Percentiles rank a stretch among this genome's conserved stretches.
phyloP scores from a whole-genome alignment of 2,329 filamentous ascomycete genomes.

The Neonectria sp. region DNA sequence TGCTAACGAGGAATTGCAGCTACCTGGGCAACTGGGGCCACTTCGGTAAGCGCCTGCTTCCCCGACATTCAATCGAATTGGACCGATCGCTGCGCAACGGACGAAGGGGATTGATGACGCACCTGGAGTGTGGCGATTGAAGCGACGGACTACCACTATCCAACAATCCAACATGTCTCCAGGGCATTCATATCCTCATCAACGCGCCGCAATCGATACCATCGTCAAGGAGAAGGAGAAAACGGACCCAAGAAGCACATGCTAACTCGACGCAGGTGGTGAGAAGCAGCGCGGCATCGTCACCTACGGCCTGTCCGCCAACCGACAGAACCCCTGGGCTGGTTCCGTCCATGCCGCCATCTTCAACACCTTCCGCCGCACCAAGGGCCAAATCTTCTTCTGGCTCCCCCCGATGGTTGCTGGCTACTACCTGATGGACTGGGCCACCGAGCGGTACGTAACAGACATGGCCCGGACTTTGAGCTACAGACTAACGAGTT shows the following conservation, averaged over 20 bases:
- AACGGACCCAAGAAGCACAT: slow-evolving; percentile 3
- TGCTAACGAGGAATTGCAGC: slow-evolving; percentile 61
- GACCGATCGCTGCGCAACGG: slow-evolving; percentile 41
- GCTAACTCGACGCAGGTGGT: slow-evolving; percentile 62
- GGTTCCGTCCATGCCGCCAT: slow-evolving; percentile 84
- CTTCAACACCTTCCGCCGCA: slow-evolving; percentile 96
- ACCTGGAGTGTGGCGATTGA: slow-evolving; percentile 38
- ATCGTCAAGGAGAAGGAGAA: slow-evolving; percentile 5
- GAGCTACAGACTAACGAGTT: slow-evolving; percentile 28
- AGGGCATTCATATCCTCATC: background rate
- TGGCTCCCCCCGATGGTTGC: slow-evolving; percentile 83
- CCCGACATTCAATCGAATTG: slow-evolving; percentile 38
- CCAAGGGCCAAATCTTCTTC: slow-evolving; percentile 90
- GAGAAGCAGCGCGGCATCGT: slow-evolving; percentile 75
- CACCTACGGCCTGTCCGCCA: slow-evolving; percentile 84
- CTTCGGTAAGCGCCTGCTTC: slow-evolving; percentile 73
- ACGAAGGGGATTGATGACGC: slow-evolving; percentile 40
- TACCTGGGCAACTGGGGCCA: slow-evolving; percentile 83
- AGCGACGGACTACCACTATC: background rate
- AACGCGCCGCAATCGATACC: slow-evolving; percentile 8
- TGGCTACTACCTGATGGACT: slow-evolving; percentile 88
- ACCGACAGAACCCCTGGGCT: slow-evolving; percentile 91
- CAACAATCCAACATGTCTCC: slow-evolving; percentile 10
- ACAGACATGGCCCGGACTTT: background rate
- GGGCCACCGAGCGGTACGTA: slow-evolving; percentile 90